Evolutionary conservation across 768 basidiomycete genomes (phyloP).

Genomic region (Leccinum boreale): DNA sequence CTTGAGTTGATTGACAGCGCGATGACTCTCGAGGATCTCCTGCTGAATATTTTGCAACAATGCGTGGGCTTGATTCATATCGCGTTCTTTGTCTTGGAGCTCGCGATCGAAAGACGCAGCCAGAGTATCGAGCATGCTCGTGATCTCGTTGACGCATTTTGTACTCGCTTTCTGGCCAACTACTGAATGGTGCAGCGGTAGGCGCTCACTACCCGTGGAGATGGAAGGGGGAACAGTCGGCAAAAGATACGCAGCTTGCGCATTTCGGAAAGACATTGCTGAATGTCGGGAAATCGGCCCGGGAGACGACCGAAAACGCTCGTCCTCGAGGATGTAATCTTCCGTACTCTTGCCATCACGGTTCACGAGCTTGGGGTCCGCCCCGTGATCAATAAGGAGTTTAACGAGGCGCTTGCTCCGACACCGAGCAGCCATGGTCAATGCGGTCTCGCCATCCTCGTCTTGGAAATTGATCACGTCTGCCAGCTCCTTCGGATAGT

Average conservation of each 20-base stretch:
- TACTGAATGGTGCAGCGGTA: constrained; percentile 79
- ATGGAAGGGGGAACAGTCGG: constrained; percentile 42
- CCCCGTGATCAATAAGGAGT: constrained; percentile 92
- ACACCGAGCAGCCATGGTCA: constrained; percentile 95
- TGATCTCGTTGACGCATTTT: constrained; percentile 79
- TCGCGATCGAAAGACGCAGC: constrained; percentile 91
- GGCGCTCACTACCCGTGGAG: constrained; percentile 52
- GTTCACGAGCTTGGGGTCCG: constrained; percentile 92
- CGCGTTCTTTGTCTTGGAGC: constrained; percentile 86
- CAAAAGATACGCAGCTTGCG: constrained; percentile 48
- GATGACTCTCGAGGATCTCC: constrained; percentile 84
- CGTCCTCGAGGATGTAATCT: constrained; percentile 98
- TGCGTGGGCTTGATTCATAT: constrained; percentile 85
- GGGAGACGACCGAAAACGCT: constrained; percentile 92
- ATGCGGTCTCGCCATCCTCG: constrained; percentile 96
- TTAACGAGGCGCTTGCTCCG: constrained; percentile 94
- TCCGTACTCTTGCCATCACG: constrained; percentile 95
- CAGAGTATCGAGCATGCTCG: constrained; percentile 81
- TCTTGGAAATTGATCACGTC: constrained; percentile 99
- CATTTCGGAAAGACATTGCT: constrained; percentile 71
- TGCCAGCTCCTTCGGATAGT: constrained; percentile 93
- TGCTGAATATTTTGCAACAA: constrained; percentile 82
- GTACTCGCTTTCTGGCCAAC: constrained; percentile 86
- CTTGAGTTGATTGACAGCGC: constrained; percentile 67
- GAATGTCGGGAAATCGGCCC: constrained; percentile 64